Conservation (phyloP, 2,329 filamentous ascomycete species). For the Arthroderma sp. region DNA sequence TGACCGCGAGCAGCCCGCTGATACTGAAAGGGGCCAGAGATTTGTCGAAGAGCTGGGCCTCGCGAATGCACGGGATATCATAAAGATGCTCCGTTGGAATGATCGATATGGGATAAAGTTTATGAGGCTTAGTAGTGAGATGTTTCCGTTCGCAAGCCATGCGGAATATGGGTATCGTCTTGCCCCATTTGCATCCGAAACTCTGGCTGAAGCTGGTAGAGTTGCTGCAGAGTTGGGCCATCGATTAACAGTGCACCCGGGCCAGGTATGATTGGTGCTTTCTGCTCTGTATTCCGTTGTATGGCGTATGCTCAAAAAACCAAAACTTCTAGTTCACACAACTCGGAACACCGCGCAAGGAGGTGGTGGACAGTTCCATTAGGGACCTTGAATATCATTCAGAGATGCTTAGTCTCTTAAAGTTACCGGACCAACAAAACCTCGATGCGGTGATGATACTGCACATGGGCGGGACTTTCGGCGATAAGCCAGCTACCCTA, state of each 20-base stretch:
- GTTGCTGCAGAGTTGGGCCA: slow-evolving; percentile 69
- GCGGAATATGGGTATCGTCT: slow-evolving; percentile 74
- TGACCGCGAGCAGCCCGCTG: slow-evolving; percentile 56
- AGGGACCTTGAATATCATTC: slow-evolving; percentile 80
- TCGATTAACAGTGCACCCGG: slow-evolving; percentile 78
- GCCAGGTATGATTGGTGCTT: slow-evolving; percentile 39
- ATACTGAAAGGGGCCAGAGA: slow-evolving; percentile 50
- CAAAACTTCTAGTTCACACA: slow-evolving; percentile 57
- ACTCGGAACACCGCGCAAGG: slow-evolving; percentile 64
- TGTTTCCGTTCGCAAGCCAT: slow-evolving; percentile 94
- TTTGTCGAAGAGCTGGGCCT: slow-evolving; percentile 68
- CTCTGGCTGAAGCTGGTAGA: slow-evolving; percentile 60
- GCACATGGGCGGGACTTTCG: slow-evolving; percentile 84
- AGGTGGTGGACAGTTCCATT: slow-evolving; percentile 63
- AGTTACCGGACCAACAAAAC: slow-evolving; percentile 62
- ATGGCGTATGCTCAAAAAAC: background rate
- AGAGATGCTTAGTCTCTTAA: slow-evolving; percentile 66
- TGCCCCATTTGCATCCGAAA: slow-evolving; percentile 66
- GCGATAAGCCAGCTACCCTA: slow-evolving; percentile 68
- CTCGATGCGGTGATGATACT: slow-evolving; percentile 87
- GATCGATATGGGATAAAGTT: slow-evolving; percentile 85
- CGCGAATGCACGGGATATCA: slow-evolving; percentile 65
- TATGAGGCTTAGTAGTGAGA: slow-evolving; percentile 82
- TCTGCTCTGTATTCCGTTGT: background rate
- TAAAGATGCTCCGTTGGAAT: slow-evolving; percentile 85